A percentile compares a stretch with the other conserved stretches of the same genome.
These are phyloP conservation scores for Botryotinia globosa DNA, from an alignment of 2,329 filamentous ascomycete genomes.

Conservation along the genomic window DNA sequence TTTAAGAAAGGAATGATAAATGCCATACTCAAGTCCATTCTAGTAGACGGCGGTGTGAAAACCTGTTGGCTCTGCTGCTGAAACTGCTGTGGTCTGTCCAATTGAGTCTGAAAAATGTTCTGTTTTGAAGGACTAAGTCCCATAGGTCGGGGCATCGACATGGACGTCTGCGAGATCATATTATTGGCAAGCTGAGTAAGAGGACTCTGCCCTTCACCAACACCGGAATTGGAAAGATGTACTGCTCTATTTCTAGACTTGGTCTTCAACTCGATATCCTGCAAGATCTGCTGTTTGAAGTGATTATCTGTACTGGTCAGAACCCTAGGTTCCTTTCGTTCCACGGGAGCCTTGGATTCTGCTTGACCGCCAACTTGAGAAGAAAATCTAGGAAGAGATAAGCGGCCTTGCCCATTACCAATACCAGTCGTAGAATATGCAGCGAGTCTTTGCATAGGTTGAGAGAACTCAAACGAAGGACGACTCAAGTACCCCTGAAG, in stretches of 20 bases:
- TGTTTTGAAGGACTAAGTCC: constrained; percentile 4
- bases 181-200: constrained; percentile 29
- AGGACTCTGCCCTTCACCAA: constrained; percentile 19
- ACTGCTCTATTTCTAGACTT: neutral
- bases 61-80: constrained; percentile 32
- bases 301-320: constrained; percentile 33
- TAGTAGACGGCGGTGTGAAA: constrained; percentile 34
- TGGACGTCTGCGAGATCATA: constrained; percentile 30
- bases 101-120: constrained; percentile 25
- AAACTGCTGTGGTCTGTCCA: constrained; percentile 26
- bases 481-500: constrained; percentile 8
- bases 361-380: neutral
- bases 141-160: constrained; percentile 21
- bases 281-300: constrained; percentile 28
- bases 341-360: neutral
- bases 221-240: neutral
- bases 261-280: constrained; percentile 25
- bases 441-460: neutral
- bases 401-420: neutral
- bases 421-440: neutral
- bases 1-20: neutral
- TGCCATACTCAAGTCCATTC: constrained; percentile 26
- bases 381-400: constrained; percentile 7
- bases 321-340: constrained; percentile 21
- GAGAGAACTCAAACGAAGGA: neutral